phyloP scores from a whole-genome alignment of 2,329 filamentous ascomycete genomes.

The Neonectria ditissima region DNA sequence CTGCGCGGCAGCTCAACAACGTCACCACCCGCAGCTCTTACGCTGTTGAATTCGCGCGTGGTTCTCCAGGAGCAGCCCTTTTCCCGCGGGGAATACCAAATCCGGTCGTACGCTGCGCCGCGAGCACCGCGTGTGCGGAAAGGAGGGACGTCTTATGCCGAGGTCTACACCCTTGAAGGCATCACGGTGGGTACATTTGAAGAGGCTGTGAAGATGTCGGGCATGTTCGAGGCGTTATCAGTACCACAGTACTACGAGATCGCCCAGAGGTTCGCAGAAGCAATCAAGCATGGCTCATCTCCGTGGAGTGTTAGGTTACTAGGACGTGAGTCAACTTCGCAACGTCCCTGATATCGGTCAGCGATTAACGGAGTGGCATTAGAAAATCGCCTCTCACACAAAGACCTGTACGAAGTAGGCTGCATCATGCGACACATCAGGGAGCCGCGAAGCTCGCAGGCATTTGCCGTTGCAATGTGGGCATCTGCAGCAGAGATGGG shows the following conservation, averaged over 20 bases:
- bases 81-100: constrained; percentile 20
- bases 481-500: constrained; percentile 48
- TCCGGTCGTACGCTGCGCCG: constrained; percentile 34
- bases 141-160: constrained; percentile 6
- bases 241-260: constrained; percentile 42
- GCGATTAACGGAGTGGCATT: constrained; percentile 16
- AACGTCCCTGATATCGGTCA: neutral
- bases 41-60: constrained; percentile 3
- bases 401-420: constrained; percentile 44
- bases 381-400: constrained; percentile 38
- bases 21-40: constrained; percentile 1
- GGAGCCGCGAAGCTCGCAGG: constrained; percentile 14
- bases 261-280: constrained; percentile 37
- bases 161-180: constrained; percentile 37
- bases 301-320: constrained; percentile 37
- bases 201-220: constrained; percentile 29
- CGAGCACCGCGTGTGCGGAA: constrained; percentile 32
- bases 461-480: constrained; percentile 46
- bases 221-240: constrained; percentile 33
- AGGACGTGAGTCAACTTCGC: constrained; percentile 38
- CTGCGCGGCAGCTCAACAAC: constrained; percentile 17
- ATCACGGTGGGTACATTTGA: constrained; percentile 42
- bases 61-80: neutral
- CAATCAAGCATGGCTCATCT: constrained; percentile 36
- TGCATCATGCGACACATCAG: constrained; percentile 43